A percentile compares a stretch with the other conserved stretches of the same genome.
phyloP scores from a whole-genome alignment of 2,329 filamentous ascomycete species.

The Alternaria sp. region DNA sequence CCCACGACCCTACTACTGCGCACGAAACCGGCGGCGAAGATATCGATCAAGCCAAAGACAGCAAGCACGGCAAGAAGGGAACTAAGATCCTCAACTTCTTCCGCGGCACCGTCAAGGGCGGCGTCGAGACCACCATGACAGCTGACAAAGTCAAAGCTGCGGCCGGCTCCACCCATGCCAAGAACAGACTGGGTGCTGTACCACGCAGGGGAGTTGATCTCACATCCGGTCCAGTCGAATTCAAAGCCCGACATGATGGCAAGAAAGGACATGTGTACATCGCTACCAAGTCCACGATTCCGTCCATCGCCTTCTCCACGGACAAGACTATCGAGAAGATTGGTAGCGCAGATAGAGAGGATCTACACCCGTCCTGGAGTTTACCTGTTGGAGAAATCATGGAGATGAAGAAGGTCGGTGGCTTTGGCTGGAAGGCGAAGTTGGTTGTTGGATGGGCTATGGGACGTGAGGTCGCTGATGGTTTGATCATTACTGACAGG shows the following conservation, averaged over 20 bases:
- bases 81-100: constrained; percentile 67
- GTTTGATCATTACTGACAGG: constrained; percentile 69
- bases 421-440: constrained; percentile 84
- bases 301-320: constrained; percentile 70
- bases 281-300: constrained; percentile 68
- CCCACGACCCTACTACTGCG: constrained; percentile 53
- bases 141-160: constrained; percentile 75
- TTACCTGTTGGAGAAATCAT: constrained; percentile 73
- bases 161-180: constrained; percentile 65
- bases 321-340: constrained; percentile 57
- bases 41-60: constrained; percentile 56
- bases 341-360: constrained; percentile 56
- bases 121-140: constrained; percentile 73
- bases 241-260: constrained; percentile 73
- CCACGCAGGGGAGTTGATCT: constrained; percentile 54
- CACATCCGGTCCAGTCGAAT: constrained; percentile 73
- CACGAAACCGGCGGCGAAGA: constrained; percentile 60
- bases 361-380: constrained; percentile 68
- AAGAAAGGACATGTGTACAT: constrained; percentile 76
- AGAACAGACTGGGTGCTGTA: constrained; percentile 74
- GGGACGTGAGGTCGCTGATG: constrained; percentile 75
- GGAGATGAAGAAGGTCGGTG: constrained; percentile 80
- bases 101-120: constrained; percentile 72
- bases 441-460: constrained; percentile 81
- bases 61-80: constrained; percentile 56